Evolutionary conservation across 306 rosid genomes (phyloP).

Genomic region (Mimosa pudica): DNA sequence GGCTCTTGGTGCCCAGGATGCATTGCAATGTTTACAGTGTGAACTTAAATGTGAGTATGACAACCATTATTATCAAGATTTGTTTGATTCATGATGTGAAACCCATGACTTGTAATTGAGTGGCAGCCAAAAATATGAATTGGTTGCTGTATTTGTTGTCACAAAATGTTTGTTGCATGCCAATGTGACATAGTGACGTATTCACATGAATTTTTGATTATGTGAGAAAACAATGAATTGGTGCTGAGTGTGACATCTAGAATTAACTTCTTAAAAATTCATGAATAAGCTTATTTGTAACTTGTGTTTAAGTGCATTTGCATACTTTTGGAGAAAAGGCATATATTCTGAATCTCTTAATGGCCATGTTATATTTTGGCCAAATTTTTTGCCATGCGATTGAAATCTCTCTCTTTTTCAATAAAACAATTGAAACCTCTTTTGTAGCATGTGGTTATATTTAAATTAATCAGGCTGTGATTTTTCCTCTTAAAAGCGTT

Average conservation of each 20-base stretch:
- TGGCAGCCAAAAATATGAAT: neutral
- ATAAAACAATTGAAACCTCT: constrained; percentile 22
- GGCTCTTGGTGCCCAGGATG: constrained; percentile 54
- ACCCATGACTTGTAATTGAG: neutral
- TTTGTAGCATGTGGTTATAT: constrained; percentile 17
- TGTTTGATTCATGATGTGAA: neutral
- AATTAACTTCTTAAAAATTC: neutral
- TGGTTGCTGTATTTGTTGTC: neutral
- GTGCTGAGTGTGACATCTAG: neutral
- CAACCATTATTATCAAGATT: neutral
- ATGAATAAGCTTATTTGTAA: neutral
- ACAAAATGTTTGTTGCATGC: neutral
- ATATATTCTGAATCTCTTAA: constrained; percentile 21
- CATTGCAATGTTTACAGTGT: constrained; percentile 85
- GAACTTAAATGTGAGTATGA: constrained; percentile 80
- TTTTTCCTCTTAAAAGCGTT: neutral
- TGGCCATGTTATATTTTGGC: neutral
- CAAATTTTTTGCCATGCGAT: neutral
- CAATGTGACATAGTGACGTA: neutral
- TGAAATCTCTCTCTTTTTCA: constrained; percentile 8
- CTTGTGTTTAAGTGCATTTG: neutral
- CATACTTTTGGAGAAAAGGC: neutral
- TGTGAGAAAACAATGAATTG: neutral
- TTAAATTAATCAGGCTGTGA: constrained; percentile 7
- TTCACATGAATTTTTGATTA: neutral